Evolutionary conservation across 208 protist species (phyloP).

Genomic region (Leishmania martiniquensis): DNA sequence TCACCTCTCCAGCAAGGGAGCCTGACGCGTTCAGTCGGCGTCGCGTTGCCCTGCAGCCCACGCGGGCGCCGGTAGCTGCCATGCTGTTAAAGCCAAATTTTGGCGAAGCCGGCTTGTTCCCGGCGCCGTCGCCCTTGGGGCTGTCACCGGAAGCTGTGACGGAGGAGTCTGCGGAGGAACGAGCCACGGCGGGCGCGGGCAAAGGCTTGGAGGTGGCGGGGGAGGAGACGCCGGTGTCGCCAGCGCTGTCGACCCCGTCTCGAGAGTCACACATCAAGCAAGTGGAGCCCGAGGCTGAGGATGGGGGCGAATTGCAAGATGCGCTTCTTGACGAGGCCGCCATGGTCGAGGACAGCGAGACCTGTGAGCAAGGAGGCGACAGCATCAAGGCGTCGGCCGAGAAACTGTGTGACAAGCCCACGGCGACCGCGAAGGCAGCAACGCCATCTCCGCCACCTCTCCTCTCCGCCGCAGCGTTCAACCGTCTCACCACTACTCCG

Average conservation of each 20-base stretch:
- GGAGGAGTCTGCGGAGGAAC: not conserved
- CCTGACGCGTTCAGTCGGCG: not conserved
- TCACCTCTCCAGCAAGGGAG: not conserved
- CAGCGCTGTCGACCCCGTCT: conserved; percentile 5
- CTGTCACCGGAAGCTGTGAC: not conserved
- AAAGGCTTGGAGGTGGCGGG: not conserved
- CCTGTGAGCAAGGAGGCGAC: not conserved
- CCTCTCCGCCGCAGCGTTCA: not conserved
- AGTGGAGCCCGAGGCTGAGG: not conserved
- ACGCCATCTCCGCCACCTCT: not conserved
- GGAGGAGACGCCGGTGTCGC: not conserved
- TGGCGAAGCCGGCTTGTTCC: not conserved
- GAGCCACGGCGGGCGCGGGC: not conserved
- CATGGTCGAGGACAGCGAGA: not conserved
- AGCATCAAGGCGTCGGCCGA: not conserved
- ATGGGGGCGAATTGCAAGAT: not conserved
- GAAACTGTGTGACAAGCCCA: not conserved
- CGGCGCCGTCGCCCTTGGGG: not conserved
- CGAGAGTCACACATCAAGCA: not conserved
- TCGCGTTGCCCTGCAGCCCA: not conserved
- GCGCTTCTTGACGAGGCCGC: not conserved
- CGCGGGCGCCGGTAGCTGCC: not conserved
- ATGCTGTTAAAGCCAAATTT: not conserved
- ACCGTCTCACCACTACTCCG: not conserved
- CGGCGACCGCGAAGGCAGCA: not conserved